Base-by-base conservation (phyloP, 2,329 filamentous ascomycete species). In the Calonectria pteridis region DNA sequence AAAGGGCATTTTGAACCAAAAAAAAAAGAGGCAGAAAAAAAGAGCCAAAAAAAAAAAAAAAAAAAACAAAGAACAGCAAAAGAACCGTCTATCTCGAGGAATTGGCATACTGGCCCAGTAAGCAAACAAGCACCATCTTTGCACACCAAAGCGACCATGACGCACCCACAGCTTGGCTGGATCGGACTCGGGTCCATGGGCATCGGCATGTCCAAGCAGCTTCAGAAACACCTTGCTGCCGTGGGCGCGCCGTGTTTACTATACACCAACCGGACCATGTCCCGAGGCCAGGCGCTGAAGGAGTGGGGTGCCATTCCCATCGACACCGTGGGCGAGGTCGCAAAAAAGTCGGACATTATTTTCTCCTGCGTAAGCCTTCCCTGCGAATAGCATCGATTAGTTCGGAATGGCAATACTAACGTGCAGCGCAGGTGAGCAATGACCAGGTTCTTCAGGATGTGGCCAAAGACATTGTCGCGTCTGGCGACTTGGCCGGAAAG, bases 181-280 rank as follows among this genome's bases (percentile, higher is more conserved):
- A 66, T 74, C n/a, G 85, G 85, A 73, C 84, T 86, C 65, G 85
- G 85, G 49, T 86, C 85, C 40, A 86, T 86, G 85, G 85, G 85
- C 73, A 83, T 85, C 20, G 84, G 83, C 75, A 86, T 86, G 85
- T 85, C 85, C 69, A 81, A 78, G 58, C 86, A 86, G 69, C 81
- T 86, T 10, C 85, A 86, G 79, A 82, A 81, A 26, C 84, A 86
- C 69, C 79, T 86, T 1, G 80, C 78, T 14, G 66, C 80, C 40
- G 82, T 82, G 67, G 82, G 81, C 29, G 79, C 80, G 16, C 69
- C 81, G 53, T 79, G 77, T 33, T 79, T 86, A 35, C 72, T 85
- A 33, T 86, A 84, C 72, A 82, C 82, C 10, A 86, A 86, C 76
- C 83, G 84, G 33, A 86, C 84, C 6, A 79, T 86, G 75, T 80